phyloP scores from a whole-genome alignment of 768 basidiomycete species.

The Pisolithus tinctorius region DNA sequence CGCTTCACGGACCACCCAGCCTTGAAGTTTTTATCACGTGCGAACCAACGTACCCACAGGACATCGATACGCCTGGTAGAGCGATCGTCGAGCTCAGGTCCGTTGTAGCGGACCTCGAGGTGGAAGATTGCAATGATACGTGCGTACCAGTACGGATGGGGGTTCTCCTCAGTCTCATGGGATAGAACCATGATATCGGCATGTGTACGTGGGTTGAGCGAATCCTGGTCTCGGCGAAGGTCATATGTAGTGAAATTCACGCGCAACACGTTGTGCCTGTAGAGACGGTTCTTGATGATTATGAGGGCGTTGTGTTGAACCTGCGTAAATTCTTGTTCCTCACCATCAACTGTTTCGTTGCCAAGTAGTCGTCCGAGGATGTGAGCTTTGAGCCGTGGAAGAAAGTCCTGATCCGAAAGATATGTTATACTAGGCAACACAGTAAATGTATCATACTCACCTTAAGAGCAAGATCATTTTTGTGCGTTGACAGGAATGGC shows the following conservation, averaged over 20 bases:
- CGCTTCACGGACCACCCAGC: neutral
- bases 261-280: no score
- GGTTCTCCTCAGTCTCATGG: constrained; percentile 10
- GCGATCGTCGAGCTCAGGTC: neutral
- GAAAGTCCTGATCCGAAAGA: no score
- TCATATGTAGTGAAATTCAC: neutral
- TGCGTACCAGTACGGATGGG: constrained; percentile 34
- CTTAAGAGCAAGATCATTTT: no score
- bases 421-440: no score
- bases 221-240: neutral
- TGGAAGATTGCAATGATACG: constrained; percentile 30
- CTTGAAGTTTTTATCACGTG: neutral
- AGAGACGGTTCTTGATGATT: no score
- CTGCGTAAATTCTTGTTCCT: no score
- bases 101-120: neutral
- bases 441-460: no score
- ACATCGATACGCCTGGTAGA: neutral
- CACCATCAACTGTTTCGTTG: no score
- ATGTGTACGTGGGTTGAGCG: constrained; percentile 25
- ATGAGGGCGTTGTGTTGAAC: no score
- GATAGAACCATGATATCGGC: constrained; percentile 30
- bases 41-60: neutral
- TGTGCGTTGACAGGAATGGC: no score
- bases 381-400: no score
- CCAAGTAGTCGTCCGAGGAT: no score